A percentile compares a stretch with the other conserved stretches of the same genome.
phyloP scores from a whole-genome alignment of 108 stramenopile genomes.

The Schizochytrium sp. region DNA sequence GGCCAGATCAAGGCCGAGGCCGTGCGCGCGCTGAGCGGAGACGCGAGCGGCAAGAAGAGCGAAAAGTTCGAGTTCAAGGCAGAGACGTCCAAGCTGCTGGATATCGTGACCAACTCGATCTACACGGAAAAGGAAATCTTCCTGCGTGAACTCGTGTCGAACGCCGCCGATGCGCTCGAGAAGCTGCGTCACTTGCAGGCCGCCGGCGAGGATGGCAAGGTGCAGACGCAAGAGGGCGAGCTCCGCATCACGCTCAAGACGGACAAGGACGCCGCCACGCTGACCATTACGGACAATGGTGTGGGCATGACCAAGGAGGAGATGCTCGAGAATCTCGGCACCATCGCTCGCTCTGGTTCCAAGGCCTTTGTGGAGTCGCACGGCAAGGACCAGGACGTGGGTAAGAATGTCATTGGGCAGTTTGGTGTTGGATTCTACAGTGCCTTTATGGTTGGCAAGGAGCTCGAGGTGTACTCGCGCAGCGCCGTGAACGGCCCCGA shows the following conservation, averaged over 20 bases:
- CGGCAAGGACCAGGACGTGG: slow-evolving; percentile 58
- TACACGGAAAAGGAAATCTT: slow-evolving; percentile 98
- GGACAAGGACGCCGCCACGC: slow-evolving; percentile 71
- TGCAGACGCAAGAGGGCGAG: slow-evolving; percentile 42
- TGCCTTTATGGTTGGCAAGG: slow-evolving; percentile 88
- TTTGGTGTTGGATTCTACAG: slow-evolving; percentile 99
- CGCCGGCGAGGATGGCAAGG: background rate
- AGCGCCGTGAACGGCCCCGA: slow-evolving; percentile 57
- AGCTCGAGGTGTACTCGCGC: slow-evolving; percentile 82
- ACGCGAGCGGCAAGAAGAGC: background rate
- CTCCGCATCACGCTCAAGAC: slow-evolving; percentile 65
- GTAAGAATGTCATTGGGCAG: slow-evolving; percentile 78
- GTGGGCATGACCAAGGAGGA: slow-evolving; percentile 89
- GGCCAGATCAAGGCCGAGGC: too few species aligned
- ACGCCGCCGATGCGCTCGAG: slow-evolving; percentile 90
- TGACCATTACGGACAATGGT: slow-evolving; percentile 89
- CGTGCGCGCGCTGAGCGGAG: background rate
- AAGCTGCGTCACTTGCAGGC: slow-evolving; percentile 82
- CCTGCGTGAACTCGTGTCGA: slow-evolving; percentile 90
- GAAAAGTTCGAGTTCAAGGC: slow-evolving; percentile 74
- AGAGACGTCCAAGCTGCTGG: slow-evolving; percentile 69
- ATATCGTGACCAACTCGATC: slow-evolving; percentile 86
- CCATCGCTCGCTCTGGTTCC: slow-evolving; percentile 88
- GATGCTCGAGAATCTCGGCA: slow-evolving; percentile 81
- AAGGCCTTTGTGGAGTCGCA: slow-evolving; percentile 67